phyloP scores from a whole-genome alignment of 2,329 filamentous ascomycete genomes.

The Alternaria viburni region DNA sequence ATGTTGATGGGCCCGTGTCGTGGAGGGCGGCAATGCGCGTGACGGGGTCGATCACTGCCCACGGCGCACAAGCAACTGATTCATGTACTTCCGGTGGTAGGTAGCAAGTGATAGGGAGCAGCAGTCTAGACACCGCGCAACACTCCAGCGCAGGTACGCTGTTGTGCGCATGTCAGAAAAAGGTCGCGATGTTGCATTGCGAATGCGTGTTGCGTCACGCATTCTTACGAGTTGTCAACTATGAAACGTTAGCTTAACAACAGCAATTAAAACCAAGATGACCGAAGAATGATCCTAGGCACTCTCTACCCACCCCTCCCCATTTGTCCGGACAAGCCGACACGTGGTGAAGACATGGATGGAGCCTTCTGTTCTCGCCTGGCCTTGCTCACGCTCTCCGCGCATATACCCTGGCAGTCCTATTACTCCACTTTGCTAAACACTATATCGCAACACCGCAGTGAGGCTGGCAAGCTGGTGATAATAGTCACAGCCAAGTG shows the following conservation, averaged over 20 bases:
- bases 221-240: background rate
- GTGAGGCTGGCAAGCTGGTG: background rate
- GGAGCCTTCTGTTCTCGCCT: background rate
- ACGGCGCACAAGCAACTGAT: background rate
- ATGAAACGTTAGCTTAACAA: background rate
- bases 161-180: background rate
- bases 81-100: background rate
- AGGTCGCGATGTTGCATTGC: background rate
- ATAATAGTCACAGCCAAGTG: background rate
- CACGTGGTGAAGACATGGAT: slow-evolving; percentile 1
- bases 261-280: background rate
- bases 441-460: background rate
- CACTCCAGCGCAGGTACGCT: background rate
- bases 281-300: background rate
- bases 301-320: background rate
- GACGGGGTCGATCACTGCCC: background rate
- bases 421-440: background rate
- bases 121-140: background rate
- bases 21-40: slow-evolving; percentile 1
- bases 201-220: background rate
- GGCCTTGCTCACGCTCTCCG: background rate
- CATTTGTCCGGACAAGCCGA: background rate
- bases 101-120: background rate
- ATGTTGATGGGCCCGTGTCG: background rate
- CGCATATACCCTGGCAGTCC: background rate